Evolutionary conservation across 208 protist species (phyloP), one percentile per base, ranked within the genome.

Genomic region (Phytomonas serpens): DNA sequence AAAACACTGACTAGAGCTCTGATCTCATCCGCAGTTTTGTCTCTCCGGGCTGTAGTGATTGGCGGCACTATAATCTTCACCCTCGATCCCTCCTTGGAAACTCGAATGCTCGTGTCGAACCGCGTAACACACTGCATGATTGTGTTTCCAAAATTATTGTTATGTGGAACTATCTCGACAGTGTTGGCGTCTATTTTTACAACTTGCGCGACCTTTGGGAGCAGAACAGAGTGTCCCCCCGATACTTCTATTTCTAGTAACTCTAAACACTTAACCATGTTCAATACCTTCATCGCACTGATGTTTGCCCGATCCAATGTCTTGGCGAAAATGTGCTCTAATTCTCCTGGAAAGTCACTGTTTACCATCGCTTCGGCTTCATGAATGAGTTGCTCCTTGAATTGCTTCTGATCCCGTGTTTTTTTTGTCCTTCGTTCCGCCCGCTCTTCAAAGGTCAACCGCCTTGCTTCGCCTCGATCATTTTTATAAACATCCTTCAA

Each of bases 231-330:
- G 69, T 86, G 87, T 5, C 81, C 86, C 13, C 84, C 85, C 10
- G 81, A 72, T 66, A 93, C 80, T 47, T 93, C 86, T 32, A 90
- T 78, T 51, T 93, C 84, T 9, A 93, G 77, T 69, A 85, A 69
- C 78, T 95, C 90, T 36, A 95, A 42, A 70, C 90, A 95, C 75
- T 91, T 93, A 52, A 84, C 87, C 86, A 95, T 92, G 76, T 95
- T 95, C 32, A 95, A 66, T 57, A 95, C 88, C 71, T 93, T 93
- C 84, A 93, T 89, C 36, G 88, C 83, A 61, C 77, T 85, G 69
- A 91, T 79, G 77, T 89, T 90, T n/a, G 87, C 85, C 74, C 84
- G 84, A 64, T 93, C 90, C 29, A 84, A 77, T 2, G 80, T 74
- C 38, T 87, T 79, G 31, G 65, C 72, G 67, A 82, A 93, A 47